Base-by-base conservation (phyloP, 2,329 filamentous ascomycete species). In the Cladophialophora carrionii region DNA sequence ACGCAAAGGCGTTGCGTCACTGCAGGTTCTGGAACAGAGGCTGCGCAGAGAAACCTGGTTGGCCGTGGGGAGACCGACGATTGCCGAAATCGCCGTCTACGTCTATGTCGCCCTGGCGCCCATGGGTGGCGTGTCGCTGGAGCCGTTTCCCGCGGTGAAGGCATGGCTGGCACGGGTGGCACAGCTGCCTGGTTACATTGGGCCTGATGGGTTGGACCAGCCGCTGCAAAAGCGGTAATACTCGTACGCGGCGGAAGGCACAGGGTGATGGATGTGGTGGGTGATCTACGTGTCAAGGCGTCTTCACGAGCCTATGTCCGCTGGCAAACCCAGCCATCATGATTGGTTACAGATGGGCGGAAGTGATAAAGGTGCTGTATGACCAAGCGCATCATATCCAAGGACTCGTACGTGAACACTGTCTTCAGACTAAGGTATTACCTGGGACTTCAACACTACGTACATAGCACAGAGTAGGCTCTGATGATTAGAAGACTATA, bases 1-100 rank as follows among this genome's bases (percentile, higher is more conserved):
- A 88, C 86, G 71, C 87, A 86, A 67, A 88, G 87, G 87, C 85
- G 82, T 76, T 80, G 84, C 68, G 80, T 87, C 68, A 84, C 84
- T 70, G 82, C 81, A 62, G 83, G 84, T 31, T 64, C 29, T 66
- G 61, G 57, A 65, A 66, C 49, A 57, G 62, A 58, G 62, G 62
- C 57, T 71, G 5, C 51, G 62, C 22, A 57, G 55, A 3, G 57
- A 67, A 31, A 24, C 70, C 3, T 71, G 69, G 58, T 59, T 70
- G 17, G 62, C 55, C 14, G 20, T 70, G 29, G 54, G 54, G 2
- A 29, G 67, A 8, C 69, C 68, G 7, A 71, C 71, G 12, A 64
- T 71, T 20, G 68, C 70, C 3, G 70, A 71, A 32, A 56, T 72
- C n/a, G 55, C 59, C 10, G 57, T 71, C 0, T 72, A 71, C 49